These are phyloP conservation scores for Caloboletus firmus DNA, from an alignment of 1,284 basidiomycete genomes.

Conservation along the genomic window DNA sequence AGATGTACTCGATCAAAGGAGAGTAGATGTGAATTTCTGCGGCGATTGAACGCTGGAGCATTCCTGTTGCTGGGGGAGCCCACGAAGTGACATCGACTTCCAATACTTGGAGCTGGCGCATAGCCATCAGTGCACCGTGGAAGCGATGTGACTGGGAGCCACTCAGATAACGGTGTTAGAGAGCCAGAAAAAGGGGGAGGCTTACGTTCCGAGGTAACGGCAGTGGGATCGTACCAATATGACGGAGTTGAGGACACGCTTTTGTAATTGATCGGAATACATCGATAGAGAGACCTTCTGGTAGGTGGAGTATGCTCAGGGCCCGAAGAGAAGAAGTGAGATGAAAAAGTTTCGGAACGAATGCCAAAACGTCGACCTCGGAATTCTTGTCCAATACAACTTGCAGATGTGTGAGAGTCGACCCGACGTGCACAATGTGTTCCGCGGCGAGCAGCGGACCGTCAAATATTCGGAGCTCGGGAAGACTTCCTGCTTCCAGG, in stretches of 20 bases:
- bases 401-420: slow-evolving; percentile 32
- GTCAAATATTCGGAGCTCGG: slow-evolving; percentile 31
- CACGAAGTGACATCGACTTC: slow-evolving; percentile 32
- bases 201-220: slow-evolving; percentile 34
- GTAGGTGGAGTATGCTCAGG: slow-evolving; percentile 34
- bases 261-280: slow-evolving; percentile 34
- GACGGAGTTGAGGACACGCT: slow-evolving; percentile 34
- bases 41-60: slow-evolving; percentile 31
- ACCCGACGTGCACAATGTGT: slow-evolving; percentile 29
- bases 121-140: slow-evolving; percentile 28
- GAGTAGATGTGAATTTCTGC: slow-evolving; percentile 34
- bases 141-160: slow-evolving; percentile 28
- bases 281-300: slow-evolving; percentile 29
- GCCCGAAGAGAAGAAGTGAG: slow-evolving; percentile 33
- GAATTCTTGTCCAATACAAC: slow-evolving; percentile 27
- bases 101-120: slow-evolving; percentile 30
- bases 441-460: slow-evolving; percentile 28
- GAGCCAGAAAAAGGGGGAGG: slow-evolving; percentile 2
- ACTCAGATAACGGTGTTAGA: slow-evolving; percentile 22
- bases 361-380: slow-evolving; percentile 25
- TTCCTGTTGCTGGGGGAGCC: slow-evolving; percentile 27
- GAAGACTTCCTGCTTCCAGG: slow-evolving; percentile 33
- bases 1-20: slow-evolving; percentile 32
- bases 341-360: slow-evolving; percentile 27
- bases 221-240: slow-evolving; percentile 35